phyloP scores from a whole-genome alignment of 352 stramenopile species.

The Phytopythium kandeliae region DNA sequence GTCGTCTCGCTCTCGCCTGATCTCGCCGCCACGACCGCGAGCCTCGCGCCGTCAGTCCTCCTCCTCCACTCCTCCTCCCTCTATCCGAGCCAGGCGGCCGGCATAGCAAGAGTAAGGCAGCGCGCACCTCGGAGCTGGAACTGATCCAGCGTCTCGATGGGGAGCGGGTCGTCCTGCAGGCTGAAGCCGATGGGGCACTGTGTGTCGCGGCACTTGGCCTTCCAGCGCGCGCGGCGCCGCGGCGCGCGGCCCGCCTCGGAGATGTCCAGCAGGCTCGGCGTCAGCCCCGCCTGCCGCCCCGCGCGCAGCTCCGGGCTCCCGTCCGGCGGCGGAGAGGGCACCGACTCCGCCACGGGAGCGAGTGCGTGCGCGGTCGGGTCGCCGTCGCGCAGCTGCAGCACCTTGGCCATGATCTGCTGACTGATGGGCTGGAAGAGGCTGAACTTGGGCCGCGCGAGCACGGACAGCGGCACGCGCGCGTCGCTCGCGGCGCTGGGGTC shows the following conservation, averaged over 20 bases:
- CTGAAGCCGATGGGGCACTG: conserved; percentile 79
- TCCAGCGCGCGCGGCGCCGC: conserved; percentile 36
- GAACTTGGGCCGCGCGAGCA: conserved; percentile 84
- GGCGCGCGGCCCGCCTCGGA: neutral
- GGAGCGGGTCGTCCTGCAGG: conserved; percentile 47
- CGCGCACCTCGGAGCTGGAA: conserved; percentile 53
- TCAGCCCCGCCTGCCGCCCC: conserved; percentile 44
- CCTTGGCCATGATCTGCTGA: conserved; percentile 56
- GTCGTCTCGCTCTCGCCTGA: conserved; percentile 42
- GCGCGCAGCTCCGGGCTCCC: neutral
- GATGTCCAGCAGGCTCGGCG: conserved; percentile 64
- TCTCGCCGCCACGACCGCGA: neutral
- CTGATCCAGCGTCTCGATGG: conserved; percentile 43
- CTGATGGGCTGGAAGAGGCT: conserved; percentile 84
- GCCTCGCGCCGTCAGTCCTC: neutral
- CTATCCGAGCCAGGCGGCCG: no score
- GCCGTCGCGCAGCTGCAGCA: conserved; percentile 36
- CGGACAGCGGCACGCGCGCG: conserved; percentile 28
- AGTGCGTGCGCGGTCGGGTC: conserved; percentile 8
- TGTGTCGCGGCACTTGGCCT: conserved; percentile 45
- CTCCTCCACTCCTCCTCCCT: no score
- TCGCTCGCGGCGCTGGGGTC: conserved; percentile 13
- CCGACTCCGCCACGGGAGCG: no score
- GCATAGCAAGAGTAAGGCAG: neutral
- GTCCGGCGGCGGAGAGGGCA: no score